phyloP scores from a whole-genome alignment of 2,329 filamentous ascomycete genomes.

The Gnomoniopsis sp. region DNA sequence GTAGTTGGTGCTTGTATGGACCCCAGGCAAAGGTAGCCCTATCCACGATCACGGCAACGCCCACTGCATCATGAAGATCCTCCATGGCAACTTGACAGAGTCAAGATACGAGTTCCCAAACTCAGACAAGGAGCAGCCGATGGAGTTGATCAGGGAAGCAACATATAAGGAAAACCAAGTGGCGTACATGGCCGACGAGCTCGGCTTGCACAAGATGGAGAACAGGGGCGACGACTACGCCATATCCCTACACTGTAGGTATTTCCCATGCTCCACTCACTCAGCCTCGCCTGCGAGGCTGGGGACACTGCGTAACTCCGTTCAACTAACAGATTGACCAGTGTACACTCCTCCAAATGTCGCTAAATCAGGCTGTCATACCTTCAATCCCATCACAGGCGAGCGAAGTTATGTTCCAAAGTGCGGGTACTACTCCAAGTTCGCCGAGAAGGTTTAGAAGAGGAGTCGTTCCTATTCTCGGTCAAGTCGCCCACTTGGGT shows the following conservation, averaged over 20 bases:
- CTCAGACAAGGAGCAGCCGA: slow-evolving; percentile 45
- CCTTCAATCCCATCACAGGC: slow-evolving; percentile 76
- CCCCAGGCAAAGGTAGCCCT: slow-evolving; percentile 74
- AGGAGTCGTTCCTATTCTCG: neutral
- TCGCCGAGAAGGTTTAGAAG: slow-evolving; percentile 46
- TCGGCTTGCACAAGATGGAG: slow-evolving; percentile 79
- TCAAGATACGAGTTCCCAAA: slow-evolving; percentile 75
- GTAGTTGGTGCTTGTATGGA: slow-evolving; percentile 86
- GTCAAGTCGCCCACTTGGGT: slow-evolving; percentile 6
- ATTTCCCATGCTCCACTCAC: slow-evolving; percentile 21
- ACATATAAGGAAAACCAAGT: slow-evolving; percentile 69
- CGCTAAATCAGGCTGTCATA: slow-evolving; percentile 74
- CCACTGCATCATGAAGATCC: slow-evolving; percentile 89
- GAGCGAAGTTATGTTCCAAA: slow-evolving; percentile 68
- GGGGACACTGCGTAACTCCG: neutral
- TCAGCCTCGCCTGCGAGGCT: slow-evolving; percentile 5
- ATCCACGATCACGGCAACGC: slow-evolving; percentile 89
- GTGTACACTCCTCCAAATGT: slow-evolving; percentile 89
- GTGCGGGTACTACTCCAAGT: slow-evolving; percentile 68
- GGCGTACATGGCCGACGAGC: slow-evolving; percentile 87
- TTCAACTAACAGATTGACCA: slow-evolving; percentile 27
- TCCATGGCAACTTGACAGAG: slow-evolving; percentile 76
- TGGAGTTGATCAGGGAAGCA: slow-evolving; percentile 63
- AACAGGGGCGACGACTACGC: slow-evolving; percentile 75
- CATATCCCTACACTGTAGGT: slow-evolving; percentile 74